phyloP scores from a whole-genome alignment of 164 flowering plant species.

The Houttuynia cordata region DNA sequence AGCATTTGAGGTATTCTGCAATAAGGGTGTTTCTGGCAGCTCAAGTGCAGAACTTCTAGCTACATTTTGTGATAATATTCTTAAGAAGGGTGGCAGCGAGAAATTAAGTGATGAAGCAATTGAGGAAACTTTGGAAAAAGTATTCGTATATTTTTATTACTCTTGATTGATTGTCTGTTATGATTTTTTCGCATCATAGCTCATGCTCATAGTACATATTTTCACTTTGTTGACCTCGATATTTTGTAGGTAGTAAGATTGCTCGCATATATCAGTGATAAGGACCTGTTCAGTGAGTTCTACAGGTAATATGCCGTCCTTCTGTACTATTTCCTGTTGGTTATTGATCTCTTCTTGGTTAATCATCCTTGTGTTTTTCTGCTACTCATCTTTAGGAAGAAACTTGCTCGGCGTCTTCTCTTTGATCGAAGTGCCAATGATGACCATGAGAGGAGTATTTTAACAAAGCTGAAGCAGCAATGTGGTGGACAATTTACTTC shows the following conservation, averaged over 20 bases:
- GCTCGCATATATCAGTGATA: conserved; percentile 87
- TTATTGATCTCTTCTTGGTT: neutral
- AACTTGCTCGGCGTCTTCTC: conserved; percentile 81
- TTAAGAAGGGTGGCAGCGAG: conserved; percentile 94
- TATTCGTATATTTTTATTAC: conserved; percentile 3
- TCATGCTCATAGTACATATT: neutral
- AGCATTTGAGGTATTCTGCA: conserved; percentile 89
- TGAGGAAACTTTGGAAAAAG: conserved; percentile 92
- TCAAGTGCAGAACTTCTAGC: conserved; percentile 89
- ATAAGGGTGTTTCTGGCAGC: conserved; percentile 83
- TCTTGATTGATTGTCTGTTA: too few relatives aligned
- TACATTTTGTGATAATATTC: conserved; percentile 86
- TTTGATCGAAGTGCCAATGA: conserved; percentile 93
- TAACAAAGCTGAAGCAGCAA: conserved; percentile 89
- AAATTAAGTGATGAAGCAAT: conserved; percentile 91
- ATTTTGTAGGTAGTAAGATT: conserved; percentile 70
- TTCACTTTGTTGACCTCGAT: too few relatives aligned
- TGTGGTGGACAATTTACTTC: conserved; percentile 98
- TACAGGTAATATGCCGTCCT: conserved; percentile 38
- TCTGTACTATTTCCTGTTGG: neutral
- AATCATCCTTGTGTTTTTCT: neutral
- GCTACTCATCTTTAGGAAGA: conserved; percentile 43
- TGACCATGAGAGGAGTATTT: conserved; percentile 85
- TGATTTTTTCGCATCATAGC: neutral
- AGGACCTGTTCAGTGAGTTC: conserved; percentile 90